These are phyloP conservation scores for Neobulgaria alba DNA, from an alignment of 2,329 filamentous ascomycete species.

Conservation along the genomic window DNA sequence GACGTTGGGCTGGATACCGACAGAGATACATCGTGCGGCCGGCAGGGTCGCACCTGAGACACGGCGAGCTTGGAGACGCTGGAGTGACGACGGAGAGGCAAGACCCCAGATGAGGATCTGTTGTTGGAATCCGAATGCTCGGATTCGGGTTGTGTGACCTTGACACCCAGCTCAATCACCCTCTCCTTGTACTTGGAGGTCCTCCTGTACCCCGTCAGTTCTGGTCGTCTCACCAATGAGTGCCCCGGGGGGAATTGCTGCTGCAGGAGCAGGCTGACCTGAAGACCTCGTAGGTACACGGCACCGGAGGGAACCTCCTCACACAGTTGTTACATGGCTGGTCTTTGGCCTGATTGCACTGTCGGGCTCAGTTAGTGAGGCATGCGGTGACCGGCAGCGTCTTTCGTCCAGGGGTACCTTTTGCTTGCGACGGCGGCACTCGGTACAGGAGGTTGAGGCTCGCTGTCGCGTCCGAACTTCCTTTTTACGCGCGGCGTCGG, in stretches of 20 bases:
- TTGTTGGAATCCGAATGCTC: constrained; percentile 1
- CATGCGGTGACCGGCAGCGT: background rate
- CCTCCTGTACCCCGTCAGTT: constrained; percentile 1
- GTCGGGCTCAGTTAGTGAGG: background rate
- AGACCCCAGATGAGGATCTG: background rate
- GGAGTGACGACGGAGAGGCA: background rate
- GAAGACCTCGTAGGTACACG: constrained; percentile 15
- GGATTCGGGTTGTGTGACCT: constrained; percentile 1
- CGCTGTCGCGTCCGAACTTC: constrained; percentile 15
- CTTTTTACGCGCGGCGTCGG: constrained; percentile 16
- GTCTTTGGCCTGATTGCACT: constrained; percentile 23
- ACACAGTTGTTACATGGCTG: constrained; percentile 21
- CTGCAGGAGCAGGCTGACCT: constrained; percentile 7
- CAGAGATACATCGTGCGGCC: background rate
- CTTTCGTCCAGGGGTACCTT: constrained; percentile 11
- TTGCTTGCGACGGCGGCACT: constrained; percentile 20
- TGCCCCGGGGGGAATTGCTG: background rate
- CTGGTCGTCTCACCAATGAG: too few relatives aligned
- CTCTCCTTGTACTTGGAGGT: constrained; percentile 5
- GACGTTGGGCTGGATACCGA: background rate
- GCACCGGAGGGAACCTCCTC: constrained; percentile 20
- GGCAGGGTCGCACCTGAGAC: background rate
- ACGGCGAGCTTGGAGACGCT: background rate
- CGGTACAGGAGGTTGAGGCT: constrained; percentile 20
- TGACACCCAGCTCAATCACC: constrained; percentile 2